Conservation (phyloP, 441 rosid genomes). For the Omphalea diandra region DNA sequence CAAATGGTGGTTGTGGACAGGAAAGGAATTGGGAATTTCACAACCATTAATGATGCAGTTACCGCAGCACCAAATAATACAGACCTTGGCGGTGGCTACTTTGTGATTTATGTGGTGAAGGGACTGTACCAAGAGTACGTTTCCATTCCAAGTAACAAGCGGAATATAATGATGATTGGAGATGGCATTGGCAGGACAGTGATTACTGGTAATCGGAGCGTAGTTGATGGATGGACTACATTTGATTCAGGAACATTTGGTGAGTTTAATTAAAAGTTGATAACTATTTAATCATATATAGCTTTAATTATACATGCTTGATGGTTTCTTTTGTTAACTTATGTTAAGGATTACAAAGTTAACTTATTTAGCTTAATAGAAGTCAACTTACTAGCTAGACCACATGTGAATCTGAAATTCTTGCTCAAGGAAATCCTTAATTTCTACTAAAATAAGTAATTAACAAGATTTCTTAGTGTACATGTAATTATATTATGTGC, state of each 20-base stretch:
- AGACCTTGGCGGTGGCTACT: slow-evolving; percentile 12
- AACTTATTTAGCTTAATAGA: no score
- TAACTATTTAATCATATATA: no score
- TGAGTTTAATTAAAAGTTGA: background rate
- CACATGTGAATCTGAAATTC: no score
- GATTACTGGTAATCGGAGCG: slow-evolving; percentile 40
- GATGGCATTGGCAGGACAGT: slow-evolving; percentile 62
- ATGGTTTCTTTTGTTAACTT: no score
- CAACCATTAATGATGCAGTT: background rate
- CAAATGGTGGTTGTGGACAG: background rate
- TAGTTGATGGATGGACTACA: no score
- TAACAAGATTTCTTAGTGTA: no score
- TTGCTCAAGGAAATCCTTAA: no score
- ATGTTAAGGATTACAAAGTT: no score
- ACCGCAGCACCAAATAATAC: background rate
- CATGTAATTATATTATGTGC: no score
- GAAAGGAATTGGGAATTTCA: background rate
- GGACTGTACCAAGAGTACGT: slow-evolving; percentile 36
- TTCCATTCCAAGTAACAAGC: slow-evolving; percentile 24
- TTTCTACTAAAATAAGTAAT: no score
- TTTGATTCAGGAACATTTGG: slow-evolving; percentile 10
- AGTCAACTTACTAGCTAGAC: no score
- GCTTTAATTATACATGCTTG: no score
- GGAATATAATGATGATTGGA: slow-evolving; percentile 38
- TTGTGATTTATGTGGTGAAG: slow-evolving; percentile 35